phyloP scores from a whole-genome alignment of 352 stramenopile species.

The Phytophthora tubulina region DNA sequence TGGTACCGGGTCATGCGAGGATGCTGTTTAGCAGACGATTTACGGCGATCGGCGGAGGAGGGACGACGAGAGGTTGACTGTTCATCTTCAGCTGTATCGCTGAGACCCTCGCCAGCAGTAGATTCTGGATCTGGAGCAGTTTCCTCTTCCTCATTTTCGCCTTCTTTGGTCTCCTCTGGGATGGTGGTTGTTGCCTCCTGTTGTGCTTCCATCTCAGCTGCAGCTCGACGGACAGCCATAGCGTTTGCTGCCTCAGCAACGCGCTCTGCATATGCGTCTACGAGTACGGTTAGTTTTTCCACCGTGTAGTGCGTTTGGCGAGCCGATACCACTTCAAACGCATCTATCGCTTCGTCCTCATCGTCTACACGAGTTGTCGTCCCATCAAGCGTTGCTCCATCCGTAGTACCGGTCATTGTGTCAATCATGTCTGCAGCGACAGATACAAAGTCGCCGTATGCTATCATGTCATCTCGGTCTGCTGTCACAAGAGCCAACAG shows the following conservation, averaged over 20 bases:
- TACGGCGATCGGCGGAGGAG: conserved; percentile 7
- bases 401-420: conserved; percentile 34
- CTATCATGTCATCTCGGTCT: conserved; percentile 69
- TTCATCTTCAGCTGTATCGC: conserved; percentile 8
- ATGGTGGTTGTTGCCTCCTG: conserved; percentile 15
- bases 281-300: conserved; percentile 48
- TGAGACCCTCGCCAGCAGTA: conserved; percentile 10
- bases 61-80: conserved; percentile 6
- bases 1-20: conserved; percentile 53
- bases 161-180: conserved; percentile 33
- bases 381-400: conserved; percentile 6
- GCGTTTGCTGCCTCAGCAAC: conserved; percentile 26
- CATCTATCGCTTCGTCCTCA: conserved; percentile 37
- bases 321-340: conserved; percentile 41
- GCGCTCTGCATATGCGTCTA: conserved; percentile 46
- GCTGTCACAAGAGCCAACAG: conserved; percentile 59
- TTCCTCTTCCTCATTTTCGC: conserved; percentile 30
- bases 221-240: conserved; percentile 21
- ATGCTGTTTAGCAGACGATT: conserved; percentile 30
- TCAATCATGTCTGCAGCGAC: conserved; percentile 64
- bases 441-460: conserved; percentile 59
- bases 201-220: conserved; percentile 21
- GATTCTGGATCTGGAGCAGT: background rate
- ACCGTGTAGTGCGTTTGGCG: conserved; percentile 55
- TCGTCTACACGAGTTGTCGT: conserved; percentile 7